Percentiles rank a stretch among this genome's conserved stretches.
These are phyloP conservation scores for Fusarium longipes DNA, from an alignment of 2,329 filamentous ascomycete genomes.

Conservation along the genomic window DNA sequence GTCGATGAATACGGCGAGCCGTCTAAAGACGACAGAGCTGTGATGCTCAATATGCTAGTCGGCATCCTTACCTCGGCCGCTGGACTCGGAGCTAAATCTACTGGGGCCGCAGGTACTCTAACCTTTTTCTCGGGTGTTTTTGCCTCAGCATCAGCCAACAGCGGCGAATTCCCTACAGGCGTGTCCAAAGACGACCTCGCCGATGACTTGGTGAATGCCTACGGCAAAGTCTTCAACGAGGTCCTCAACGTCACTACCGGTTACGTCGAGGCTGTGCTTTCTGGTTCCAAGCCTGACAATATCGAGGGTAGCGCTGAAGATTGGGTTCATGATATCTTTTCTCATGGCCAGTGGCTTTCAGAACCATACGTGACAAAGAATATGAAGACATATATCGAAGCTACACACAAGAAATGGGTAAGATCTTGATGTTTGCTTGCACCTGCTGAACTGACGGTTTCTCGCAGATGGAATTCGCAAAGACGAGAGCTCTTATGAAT, in stretches of 20 bases:
- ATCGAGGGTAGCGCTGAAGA: too few relatives aligned
- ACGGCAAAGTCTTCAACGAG: constrained; percentile 12
- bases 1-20: constrained; percentile 12
- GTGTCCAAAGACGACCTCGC: constrained; percentile 12
- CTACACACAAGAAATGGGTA: constrained; percentile 7
- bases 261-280: constrained; percentile 14
- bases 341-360: constrained; percentile 16
- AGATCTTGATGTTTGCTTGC: too few relatives aligned
- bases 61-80: constrained; percentile 19
- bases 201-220: constrained; percentile 2
- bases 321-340: too few relatives aligned
- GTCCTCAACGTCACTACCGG: constrained; percentile 4
- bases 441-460: too few relatives aligned
- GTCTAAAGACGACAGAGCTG: constrained; percentile 3
- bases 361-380: constrained; percentile 5
- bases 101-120: constrained; percentile 7
- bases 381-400: neutral
- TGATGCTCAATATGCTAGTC: constrained; percentile 29
- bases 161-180: neutral
- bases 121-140: constrained; percentile 12
- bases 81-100: neutral
- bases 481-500: constrained; percentile 4
- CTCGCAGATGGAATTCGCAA: constrained; percentile 1
- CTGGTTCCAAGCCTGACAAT: too few relatives aligned
- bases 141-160: neutral